Evolutionary conservation across 768 basidiomycete species (phyloP).

Genomic region (Pulveroboletus sp.): DNA sequence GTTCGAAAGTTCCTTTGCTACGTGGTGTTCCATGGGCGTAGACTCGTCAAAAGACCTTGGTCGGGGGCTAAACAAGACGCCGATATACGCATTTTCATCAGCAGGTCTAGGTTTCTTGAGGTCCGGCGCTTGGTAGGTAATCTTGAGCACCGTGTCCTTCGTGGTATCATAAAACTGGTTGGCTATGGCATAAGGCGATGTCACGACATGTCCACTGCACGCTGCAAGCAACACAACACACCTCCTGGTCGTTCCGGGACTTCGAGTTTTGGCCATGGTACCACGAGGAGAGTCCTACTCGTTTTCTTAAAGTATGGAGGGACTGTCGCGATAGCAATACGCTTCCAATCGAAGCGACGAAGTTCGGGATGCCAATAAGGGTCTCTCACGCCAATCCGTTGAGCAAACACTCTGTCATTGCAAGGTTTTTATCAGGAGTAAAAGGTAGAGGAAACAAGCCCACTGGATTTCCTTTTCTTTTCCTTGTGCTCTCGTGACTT

Average conservation of each 20-base stretch:
- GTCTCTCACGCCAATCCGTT: conserved; percentile 58
- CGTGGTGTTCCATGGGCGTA: conserved; percentile 62
- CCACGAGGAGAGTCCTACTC: conserved; percentile 33
- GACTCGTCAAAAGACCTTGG: conserved; percentile 46
- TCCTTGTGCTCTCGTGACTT: conserved; percentile 34
- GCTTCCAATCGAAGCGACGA: conserved; percentile 67
- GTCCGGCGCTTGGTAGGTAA: conserved; percentile 69
- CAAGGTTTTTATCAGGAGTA: neutral
- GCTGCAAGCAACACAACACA: conserved; percentile 2
- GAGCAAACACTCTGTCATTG: conserved; percentile 67
- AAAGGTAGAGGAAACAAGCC: conserved; percentile 23
- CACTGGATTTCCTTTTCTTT: conserved; percentile 43
- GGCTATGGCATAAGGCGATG: conserved; percentile 14
- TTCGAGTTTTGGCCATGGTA: conserved; percentile 70
- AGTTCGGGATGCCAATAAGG: conserved; percentile 57
- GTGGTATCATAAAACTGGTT: conserved; percentile 60
- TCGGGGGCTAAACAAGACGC: conserved; percentile 42
- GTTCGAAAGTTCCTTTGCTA: conserved; percentile 72
- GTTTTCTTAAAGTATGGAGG: conserved; percentile 50
- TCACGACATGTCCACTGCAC: conserved; percentile 4
- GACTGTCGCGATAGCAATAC: conserved; percentile 63
- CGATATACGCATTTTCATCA: conserved; percentile 59
- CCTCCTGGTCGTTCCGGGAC: conserved; percentile 36
- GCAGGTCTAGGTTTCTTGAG: conserved; percentile 37
- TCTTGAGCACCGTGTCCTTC: conserved; percentile 55